Evolutionary conservation across 2,329 filamentous ascomycete species (phyloP).

Genomic region (Teratosphaeriaceae sp.): DNA sequence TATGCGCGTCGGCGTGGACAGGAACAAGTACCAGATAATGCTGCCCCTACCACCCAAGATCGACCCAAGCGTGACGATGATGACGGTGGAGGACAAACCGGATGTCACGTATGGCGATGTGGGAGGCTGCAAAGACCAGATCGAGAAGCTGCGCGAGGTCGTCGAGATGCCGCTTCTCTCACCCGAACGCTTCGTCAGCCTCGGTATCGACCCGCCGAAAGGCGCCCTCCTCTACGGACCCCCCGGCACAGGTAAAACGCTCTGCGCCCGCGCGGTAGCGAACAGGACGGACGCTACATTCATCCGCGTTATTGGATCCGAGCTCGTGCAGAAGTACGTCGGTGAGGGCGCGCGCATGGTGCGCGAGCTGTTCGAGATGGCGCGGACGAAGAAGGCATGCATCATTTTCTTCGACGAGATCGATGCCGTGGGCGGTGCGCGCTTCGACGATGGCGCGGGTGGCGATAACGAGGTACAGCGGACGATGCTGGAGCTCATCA

Average conservation of each 20-base stretch:
- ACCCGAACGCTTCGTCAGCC: constrained; percentile 92
- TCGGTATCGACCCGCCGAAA: constrained; percentile 98
- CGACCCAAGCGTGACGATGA: constrained; percentile 98
- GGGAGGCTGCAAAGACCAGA: constrained; percentile 98
- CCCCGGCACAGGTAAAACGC: constrained; percentile 97
- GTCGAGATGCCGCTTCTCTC: constrained; percentile 97
- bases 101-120: constrained; percentile 99
- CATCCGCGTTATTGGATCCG: constrained; percentile 95
- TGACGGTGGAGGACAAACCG: constrained; percentile 99
- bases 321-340: constrained; percentile 98
- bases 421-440: constrained; percentile 88
- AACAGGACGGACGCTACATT: constrained; percentile 98
- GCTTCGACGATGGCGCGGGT: constrained; percentile 93
- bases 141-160: constrained; percentile 96
- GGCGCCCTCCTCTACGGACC: constrained; percentile 94
- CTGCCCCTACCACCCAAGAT: constrained; percentile 95
- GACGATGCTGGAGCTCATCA: constrained; percentile 97
- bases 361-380: constrained; percentile 98
- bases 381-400: constrained; percentile 97
- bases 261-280: constrained; percentile 93
- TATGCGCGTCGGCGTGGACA: constrained; percentile 95
- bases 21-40: constrained; percentile 99
- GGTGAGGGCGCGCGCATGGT: constrained; percentile 98
- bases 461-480: constrained; percentile 97
- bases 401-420: constrained; percentile 99